Percentiles rank a stretch among this genome's conserved stretches.
phyloP scores from a whole-genome alignment of 2,329 filamentous ascomycete species.

The Karstenula rhodostoma region DNA sequence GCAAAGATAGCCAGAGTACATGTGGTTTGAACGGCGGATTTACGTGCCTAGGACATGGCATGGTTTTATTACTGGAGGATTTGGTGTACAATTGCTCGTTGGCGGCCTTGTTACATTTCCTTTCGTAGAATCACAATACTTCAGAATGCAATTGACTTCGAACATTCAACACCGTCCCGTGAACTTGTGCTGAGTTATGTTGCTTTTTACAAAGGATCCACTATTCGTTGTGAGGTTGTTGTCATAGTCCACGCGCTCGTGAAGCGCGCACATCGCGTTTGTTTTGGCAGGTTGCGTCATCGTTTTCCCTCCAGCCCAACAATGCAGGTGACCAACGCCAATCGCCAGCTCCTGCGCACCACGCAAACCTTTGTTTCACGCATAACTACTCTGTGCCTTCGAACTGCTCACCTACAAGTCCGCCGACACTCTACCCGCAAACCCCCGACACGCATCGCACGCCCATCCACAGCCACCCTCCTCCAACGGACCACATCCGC shows the following conservation, averaged over 20 bases:
- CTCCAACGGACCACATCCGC: not conserved
- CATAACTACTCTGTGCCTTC: not conserved
- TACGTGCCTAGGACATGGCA: not conserved
- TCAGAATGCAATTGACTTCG: constrained; percentile 7
- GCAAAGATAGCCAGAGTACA: constrained; percentile 1
- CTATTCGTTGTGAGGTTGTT: too few species aligned
- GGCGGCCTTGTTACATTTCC: not conserved
- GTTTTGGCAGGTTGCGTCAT: constrained; percentile 18
- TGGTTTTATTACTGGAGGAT: not conserved
- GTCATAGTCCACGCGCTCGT: not conserved
- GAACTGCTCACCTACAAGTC: not conserved
- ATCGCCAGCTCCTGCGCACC: constrained; percentile 3
- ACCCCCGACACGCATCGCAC: not conserved
- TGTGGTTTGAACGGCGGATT: not conserved
- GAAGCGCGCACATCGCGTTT: not conserved
- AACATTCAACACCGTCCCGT: too few species aligned
- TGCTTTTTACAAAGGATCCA: too few species aligned
- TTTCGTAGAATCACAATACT: not conserved
- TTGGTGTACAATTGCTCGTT: not conserved
- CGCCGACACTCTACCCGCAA: not conserved
- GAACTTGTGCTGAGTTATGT: too few species aligned
- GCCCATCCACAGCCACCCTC: not conserved
- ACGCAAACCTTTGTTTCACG: not conserved
- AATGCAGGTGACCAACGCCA: constrained; percentile 9
- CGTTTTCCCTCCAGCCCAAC: not conserved